A percentile compares a stretch with the other conserved stretches of the same genome.
Evolutionary conservation across 495 filamentous ascomycete genomes (phyloP).

Genomic region (Hypomontagnella submonticulosa): DNA sequence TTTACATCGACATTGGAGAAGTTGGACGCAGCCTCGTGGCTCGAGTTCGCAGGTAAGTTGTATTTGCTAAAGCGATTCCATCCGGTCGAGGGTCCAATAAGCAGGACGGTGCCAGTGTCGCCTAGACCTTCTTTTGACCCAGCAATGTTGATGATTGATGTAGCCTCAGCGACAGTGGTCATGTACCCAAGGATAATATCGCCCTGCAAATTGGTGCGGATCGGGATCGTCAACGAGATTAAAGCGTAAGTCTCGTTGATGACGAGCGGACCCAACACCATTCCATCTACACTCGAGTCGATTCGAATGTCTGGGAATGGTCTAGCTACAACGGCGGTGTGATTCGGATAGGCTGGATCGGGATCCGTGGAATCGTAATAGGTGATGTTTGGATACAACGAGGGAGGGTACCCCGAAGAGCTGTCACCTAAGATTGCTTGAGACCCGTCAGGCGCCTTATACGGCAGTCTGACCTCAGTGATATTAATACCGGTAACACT

Average conservation of each 20-base stretch:
- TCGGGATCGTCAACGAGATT: slow-evolving; percentile 81
- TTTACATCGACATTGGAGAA: slow-evolving; percentile 55
- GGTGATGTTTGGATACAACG: slow-evolving; percentile 79
- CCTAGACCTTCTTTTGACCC: slow-evolving; percentile 73
- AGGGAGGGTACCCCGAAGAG: slow-evolving; percentile 70
- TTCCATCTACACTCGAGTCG: slow-evolving; percentile 57
- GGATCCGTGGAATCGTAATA: slow-evolving; percentile 58
- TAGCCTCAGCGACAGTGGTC: slow-evolving; percentile 74
- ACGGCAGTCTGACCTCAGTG: slow-evolving; percentile 67
- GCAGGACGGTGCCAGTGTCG: slow-evolving; percentile 69
- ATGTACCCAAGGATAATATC: slow-evolving; percentile 77
- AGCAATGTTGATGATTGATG: slow-evolving; percentile 67
- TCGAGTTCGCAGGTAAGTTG: slow-evolving; percentile 50
- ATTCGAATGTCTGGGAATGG: slow-evolving; percentile 65
- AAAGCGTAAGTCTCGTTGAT: slow-evolving; percentile 77
- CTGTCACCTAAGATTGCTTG: slow-evolving; percentile 67
- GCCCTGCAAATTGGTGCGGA: slow-evolving; percentile 69
- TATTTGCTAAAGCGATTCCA: slow-evolving; percentile 70
- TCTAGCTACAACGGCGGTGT: slow-evolving; percentile 53
- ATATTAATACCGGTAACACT: slow-evolving; percentile 65
- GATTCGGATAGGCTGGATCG: slow-evolving; percentile 50
- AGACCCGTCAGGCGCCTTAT: slow-evolving; percentile 65
- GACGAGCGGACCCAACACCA: slow-evolving; percentile 75
- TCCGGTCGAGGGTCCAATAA: slow-evolving; percentile 71
- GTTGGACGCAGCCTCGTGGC: slow-evolving; percentile 46